Conservation (phyloP, 768 basidiomycete species). For the Sporobolomyces phaffii region DNA sequence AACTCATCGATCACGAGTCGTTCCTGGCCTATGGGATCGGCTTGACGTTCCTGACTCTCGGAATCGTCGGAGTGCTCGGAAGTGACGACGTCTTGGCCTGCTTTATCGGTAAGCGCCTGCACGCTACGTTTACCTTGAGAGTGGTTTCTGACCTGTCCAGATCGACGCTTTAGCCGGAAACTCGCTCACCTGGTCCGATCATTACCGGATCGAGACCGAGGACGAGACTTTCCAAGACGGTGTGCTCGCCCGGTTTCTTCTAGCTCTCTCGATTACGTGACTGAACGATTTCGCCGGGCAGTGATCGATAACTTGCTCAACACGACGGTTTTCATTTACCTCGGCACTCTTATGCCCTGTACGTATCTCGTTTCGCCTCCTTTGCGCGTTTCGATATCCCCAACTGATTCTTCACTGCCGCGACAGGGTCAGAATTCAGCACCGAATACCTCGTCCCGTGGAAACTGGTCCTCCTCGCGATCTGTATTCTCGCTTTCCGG, state of each 20-base stretch:
- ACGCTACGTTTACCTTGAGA: too few species aligned
- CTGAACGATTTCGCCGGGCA: too few species aligned
- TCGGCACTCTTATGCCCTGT: slow-evolving; percentile 49
- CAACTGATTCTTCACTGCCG: slow-evolving; percentile 10
- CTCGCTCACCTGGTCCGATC: slow-evolving; percentile 33
- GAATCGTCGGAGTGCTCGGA: slow-evolving; percentile 47
- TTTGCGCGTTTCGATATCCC: not conserved
- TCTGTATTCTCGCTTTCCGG: slow-evolving; percentile 47
- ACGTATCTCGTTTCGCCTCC: not conserved
- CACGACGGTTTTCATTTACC: slow-evolving; percentile 45
- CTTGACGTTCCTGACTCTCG: slow-evolving; percentile 37
- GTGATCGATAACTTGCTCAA: slow-evolving; percentile 33
- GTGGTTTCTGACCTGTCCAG: too few species aligned
- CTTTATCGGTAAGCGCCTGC: slow-evolving; percentile 45
- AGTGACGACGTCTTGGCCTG: slow-evolving; percentile 49
- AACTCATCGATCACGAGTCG: slow-evolving; percentile 48
- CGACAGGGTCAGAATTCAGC: slow-evolving; percentile 41
- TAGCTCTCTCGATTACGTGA: not conserved
- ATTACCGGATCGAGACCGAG: slow-evolving; percentile 31
- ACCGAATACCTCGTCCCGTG: slow-evolving; percentile 44
- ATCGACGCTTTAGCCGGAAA: slow-evolving; percentile 21
- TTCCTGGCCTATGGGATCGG: slow-evolving; percentile 44
- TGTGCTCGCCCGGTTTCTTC: too few species aligned
- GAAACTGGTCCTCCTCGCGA: slow-evolving; percentile 47
- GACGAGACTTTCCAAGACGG: slow-evolving; percentile 42